Percentiles rank a stretch among this genome's conserved stretches.
phyloP scores from a whole-genome alignment of 148 eudicot species.

The Spergularia marina region DNA sequence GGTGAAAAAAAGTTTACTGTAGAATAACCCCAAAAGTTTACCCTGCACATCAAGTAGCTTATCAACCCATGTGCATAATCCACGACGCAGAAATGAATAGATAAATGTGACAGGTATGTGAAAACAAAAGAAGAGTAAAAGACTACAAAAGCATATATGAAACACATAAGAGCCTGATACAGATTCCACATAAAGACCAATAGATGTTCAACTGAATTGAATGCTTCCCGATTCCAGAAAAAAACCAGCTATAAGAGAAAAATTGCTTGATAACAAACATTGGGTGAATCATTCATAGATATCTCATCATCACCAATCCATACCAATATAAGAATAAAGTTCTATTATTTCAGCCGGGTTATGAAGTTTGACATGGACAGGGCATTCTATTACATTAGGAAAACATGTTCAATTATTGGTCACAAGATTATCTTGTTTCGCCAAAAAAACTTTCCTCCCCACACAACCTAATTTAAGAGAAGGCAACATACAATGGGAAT shows the following conservation, averaged over 20 bases:
- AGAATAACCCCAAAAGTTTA: slow-evolving; percentile 99
- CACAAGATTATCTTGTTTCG: too few relatives aligned
- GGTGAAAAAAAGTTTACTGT: slow-evolving; percentile 89
- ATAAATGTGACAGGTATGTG: background rate
- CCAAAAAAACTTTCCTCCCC: too few relatives aligned
- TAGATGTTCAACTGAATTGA: background rate
- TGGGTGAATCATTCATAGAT: background rate
- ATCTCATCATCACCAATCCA: background rate
- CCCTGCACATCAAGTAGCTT: slow-evolving; percentile 41
- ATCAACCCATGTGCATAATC: slow-evolving; percentile 1
- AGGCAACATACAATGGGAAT: too few relatives aligned
- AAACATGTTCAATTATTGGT: too few relatives aligned
- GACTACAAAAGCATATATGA: background rate
- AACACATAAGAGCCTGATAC: background rate
- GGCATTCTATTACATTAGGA: too few relatives aligned
- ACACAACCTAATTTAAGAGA: too few relatives aligned
- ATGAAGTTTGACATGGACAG: too few relatives aligned
- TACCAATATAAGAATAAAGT: too few relatives aligned
- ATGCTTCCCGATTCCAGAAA: background rate
- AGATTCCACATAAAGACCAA: background rate
- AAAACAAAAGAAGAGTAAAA: background rate
- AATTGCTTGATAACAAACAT: background rate
- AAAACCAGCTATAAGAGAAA: background rate
- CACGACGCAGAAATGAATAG: background rate
- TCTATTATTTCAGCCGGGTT: too few relatives aligned